phyloP scores from a whole-genome alignment of 2,329 filamentous ascomycete species.

The Plectosphaerella plurivora region DNA sequence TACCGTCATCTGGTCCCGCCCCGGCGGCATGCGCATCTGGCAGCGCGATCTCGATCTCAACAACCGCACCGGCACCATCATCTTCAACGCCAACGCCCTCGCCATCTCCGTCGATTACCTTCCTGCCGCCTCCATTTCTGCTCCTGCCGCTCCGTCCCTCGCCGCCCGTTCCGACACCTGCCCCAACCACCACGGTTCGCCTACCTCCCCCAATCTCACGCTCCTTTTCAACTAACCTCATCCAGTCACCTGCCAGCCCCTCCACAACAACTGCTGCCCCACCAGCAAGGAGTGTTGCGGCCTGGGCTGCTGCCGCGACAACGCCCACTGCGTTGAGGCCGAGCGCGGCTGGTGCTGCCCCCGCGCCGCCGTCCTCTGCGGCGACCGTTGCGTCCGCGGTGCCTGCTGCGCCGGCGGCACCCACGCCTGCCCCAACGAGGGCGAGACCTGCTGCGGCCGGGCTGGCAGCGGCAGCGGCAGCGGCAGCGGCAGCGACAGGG shows the following conservation, averaged over 20 bases:
- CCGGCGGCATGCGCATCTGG: no score
- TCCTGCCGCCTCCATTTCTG: no score
- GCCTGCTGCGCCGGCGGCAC: slow-evolving; percentile 4
- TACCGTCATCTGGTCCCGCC: no score
- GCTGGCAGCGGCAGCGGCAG: background rate
- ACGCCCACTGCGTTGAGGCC: slow-evolving; percentile 6
- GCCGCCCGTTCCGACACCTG: background rate
- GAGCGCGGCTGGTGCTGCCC: slow-evolving; percentile 6
- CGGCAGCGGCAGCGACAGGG: background rate
- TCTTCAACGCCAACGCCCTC: no score
- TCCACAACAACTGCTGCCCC: slow-evolving; percentile 9
- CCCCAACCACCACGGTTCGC: background rate
- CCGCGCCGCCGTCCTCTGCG: slow-evolving; percentile 1
- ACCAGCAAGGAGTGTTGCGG: slow-evolving; percentile 3
- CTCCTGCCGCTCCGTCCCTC: no score
- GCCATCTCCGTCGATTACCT: no score
- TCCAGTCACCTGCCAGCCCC: slow-evolving; percentile 6
- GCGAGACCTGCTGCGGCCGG: slow-evolving; percentile 2
- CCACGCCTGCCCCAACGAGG: background rate
- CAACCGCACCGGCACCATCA: no score
- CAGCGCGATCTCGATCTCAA: no score
- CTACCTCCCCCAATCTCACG: background rate
- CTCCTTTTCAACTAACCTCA: background rate
- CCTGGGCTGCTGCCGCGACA: slow-evolving; percentile 5
- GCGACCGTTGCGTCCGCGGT: slow-evolving; percentile 2